A percentile compares a stretch with the other conserved stretches of the same genome.
Evolutionary conservation across 768 basidiomycete species (phyloP).

Genomic region (Chiua virens): DNA sequence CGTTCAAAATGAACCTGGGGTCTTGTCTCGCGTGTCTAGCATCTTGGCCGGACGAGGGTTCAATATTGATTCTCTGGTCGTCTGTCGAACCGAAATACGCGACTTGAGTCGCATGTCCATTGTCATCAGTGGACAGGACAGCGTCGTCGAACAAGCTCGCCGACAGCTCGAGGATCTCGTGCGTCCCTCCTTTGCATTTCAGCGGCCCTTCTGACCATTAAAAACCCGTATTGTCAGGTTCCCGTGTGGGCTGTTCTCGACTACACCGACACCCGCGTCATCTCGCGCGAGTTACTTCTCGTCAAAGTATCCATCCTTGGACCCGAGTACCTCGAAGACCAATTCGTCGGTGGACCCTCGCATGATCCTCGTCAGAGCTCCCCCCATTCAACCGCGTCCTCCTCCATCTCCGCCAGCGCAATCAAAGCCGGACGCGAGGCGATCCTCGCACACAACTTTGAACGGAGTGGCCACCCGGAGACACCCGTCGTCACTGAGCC

Average conservation of each 20-base stretch:
- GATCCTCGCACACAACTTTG: constrained; percentile 74
- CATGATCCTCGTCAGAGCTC: constrained; percentile 62
- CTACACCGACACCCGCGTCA: constrained; percentile 90
- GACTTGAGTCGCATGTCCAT: constrained; percentile 98
- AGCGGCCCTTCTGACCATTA: too few relatives aligned
- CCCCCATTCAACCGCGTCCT: constrained; percentile 5
- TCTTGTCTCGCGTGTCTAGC: constrained; percentile 96
- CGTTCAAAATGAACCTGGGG: constrained; percentile 98
- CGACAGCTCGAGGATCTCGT: constrained; percentile 96
- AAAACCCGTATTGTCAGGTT: constrained; percentile 53
- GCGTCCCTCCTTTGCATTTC: constrained; percentile 32
- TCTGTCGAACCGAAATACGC: constrained; percentile 95
- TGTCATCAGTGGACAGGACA: constrained; percentile 94
- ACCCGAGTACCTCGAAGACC: constrained; percentile 93
- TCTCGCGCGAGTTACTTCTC: constrained; percentile 91
- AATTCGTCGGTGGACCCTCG: constrained; percentile 81
- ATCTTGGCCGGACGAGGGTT: constrained; percentile 96
- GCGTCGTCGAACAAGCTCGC: constrained; percentile 95
- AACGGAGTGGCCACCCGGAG: constrained; percentile 51
- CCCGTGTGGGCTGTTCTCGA: constrained; percentile 99
- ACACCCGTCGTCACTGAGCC: constrained; percentile 2
- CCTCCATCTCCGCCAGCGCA: constrained; percentile 22
- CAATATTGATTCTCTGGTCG: constrained; percentile 98
- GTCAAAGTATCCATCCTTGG: constrained; percentile 97
- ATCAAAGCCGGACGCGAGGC: constrained; percentile 72